Evolutionary conservation across 1,284 basidiomycete genomes (phyloP), one percentile per base, ranked within the genome.

Genomic region (Schizophyllum commune): DNA sequence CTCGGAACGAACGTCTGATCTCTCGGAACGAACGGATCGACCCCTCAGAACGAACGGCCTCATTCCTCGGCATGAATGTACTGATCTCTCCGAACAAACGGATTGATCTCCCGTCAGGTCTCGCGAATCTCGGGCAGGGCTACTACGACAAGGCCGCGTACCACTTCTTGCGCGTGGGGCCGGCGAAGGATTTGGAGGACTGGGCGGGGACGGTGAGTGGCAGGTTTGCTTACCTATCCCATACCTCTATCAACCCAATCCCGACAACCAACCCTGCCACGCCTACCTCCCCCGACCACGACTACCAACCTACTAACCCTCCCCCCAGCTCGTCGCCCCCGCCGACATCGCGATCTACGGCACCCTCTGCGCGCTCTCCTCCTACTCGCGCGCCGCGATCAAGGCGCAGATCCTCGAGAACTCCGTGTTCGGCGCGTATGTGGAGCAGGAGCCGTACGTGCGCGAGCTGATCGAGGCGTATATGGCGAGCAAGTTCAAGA

Each of bases 261-360:
- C 34, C 13, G 55, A 27, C 15, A 22, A n/a, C n/a, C n/a, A n/a
- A n/a, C n/a, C n/a, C n/a, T n/a, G n/a, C n/a, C n/a, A n/a, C n/a
- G n/a, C n/a, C n/a, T n/a, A n/a, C n/a, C n/a, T n/a, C n/a, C n/a
- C n/a, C n/a, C n/a, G n/a, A n/a, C n/a, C n/a, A n/a, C n/a, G n/a
- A n/a, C n/a, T n/a, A n/a, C n/a, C n/a, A 9, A 15, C 53, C 52
- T 51, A 53, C 34, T 51, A 5, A 13, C 21, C 5, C 58, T 32
- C 11, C 27, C 27, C 27, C 27, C 67, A 93, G 86, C 79, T 94
- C 54, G 76, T 94, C 54, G 81, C 90, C 0, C 82, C 88, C 0
- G 83, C 82, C 1, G 94, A 96, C 70, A 84, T 96, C 55, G 92
- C 91, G 2, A 83, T 94, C 51, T 96, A 93, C 69, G 89, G 86